Conservation (phyloP, 768 basidiomycete species). For the Mycena polygramma region DNA sequence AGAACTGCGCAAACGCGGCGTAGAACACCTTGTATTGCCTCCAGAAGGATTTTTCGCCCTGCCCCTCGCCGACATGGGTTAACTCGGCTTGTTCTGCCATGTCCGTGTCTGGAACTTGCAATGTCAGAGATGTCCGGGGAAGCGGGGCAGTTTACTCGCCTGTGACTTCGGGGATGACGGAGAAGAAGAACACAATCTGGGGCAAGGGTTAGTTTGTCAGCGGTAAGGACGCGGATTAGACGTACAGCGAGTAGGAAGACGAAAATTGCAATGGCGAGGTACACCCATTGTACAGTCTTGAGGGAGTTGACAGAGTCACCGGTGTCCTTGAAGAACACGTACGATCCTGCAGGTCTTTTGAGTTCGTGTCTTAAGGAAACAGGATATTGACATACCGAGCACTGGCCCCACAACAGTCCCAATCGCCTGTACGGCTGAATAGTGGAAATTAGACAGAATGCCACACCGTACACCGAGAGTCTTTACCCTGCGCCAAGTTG, state of each 20-base stretch:
- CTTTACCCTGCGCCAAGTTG: constrained; percentile 46
- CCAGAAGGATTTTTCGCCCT: constrained; percentile 46
- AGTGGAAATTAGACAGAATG: no score
- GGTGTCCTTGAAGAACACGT: constrained; percentile 51
- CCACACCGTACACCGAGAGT: no score
- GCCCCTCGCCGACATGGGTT: constrained; percentile 46
- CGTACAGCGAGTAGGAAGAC: constrained; percentile 46
- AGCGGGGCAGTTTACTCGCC: constrained; percentile 28
- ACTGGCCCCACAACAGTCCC: constrained; percentile 52
- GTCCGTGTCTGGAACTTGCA: constrained; percentile 43
- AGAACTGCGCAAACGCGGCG: constrained; percentile 51
- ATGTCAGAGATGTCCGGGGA: neutral
- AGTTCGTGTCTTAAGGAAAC: neutral
- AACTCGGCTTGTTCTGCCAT: constrained; percentile 51
- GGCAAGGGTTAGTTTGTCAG: neutral
- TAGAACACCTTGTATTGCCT: constrained; percentile 48
- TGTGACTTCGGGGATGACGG: constrained; percentile 51
- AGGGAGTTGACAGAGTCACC: constrained; percentile 47
- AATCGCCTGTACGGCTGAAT: constrained; percentile 45
- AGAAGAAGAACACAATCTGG: constrained; percentile 48
- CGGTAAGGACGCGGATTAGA: neutral
- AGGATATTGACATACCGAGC: constrained; percentile 33
- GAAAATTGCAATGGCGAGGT: constrained; percentile 50
- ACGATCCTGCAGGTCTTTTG: constrained; percentile 37
- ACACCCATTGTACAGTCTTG: constrained; percentile 52